Evolutionary conservation across 768 basidiomycete species (phyloP).

Genomic region (Thelephora aurantiotincta): DNA sequence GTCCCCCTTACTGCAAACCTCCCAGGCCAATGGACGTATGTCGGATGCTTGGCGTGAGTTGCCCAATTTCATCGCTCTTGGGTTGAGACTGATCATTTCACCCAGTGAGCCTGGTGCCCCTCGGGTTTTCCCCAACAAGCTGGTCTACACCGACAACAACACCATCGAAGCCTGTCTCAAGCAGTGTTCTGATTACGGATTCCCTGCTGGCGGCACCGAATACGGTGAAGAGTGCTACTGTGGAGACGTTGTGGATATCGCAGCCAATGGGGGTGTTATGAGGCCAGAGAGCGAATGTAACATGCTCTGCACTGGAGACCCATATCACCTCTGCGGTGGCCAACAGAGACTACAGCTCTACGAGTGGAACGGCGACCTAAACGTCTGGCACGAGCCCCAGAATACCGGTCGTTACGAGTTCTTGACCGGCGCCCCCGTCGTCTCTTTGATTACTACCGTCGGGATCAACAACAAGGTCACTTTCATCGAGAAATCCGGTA

Average conservation of each 20-base stretch:
- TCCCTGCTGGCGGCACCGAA: conserved; percentile 55
- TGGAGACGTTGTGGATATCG: conserved; percentile 48
- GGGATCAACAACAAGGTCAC: conserved; percentile 74
- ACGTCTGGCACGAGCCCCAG: conserved; percentile 50
- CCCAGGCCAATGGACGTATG: conserved; percentile 49
- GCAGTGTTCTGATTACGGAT: conserved; percentile 62
- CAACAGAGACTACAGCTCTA: conserved; percentile 33
- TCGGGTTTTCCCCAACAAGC: conserved; percentile 46
- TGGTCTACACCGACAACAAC: conserved; percentile 46
- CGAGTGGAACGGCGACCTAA: conserved; percentile 21
- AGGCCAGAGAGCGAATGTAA: conserved; percentile 25
- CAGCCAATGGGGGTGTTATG: conserved; percentile 17
- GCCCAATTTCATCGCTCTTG: too few species aligned
- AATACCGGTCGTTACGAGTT: conserved; percentile 59
- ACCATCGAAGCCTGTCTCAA: conserved; percentile 49
- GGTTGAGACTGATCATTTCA: not conserved
- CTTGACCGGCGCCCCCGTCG: conserved; percentile 43
- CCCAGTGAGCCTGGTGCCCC: conserved; percentile 30
- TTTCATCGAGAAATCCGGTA: conserved; percentile 65
- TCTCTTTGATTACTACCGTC: conserved; percentile 61
- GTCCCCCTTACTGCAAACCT: conserved; percentile 37
- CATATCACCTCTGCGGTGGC: conserved; percentile 54
- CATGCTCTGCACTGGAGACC: conserved; percentile 55
- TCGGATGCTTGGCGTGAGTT: conserved; percentile 52
- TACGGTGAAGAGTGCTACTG: conserved; percentile 69